Evolutionary conservation across 2,329 filamentous ascomycete species (phyloP), one percentile per base, ranked within the genome.

Genomic region (Aspergillus aculeatus): DNA sequence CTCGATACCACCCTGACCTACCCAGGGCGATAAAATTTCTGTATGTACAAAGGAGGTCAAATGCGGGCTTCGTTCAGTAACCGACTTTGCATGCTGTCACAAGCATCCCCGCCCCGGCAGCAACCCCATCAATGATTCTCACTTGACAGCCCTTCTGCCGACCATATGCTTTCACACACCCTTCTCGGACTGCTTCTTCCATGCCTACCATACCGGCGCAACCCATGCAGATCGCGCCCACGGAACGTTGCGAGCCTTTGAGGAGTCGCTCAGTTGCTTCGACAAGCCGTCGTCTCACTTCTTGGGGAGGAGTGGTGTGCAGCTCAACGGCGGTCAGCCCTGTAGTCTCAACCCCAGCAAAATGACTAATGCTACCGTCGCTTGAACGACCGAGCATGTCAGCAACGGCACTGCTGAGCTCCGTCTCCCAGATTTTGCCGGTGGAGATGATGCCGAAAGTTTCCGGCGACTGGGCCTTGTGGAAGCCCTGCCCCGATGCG

Each of bases 141-240:
- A 96, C 79, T 26, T 79, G 78, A 57, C 79, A 75, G 0, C 84
- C 89, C 50, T 81, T 80, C 11, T 82, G 76, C n/a, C 81, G 73
- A 1, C 89, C 89, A 58, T 89, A 81, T 53, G 84, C 81, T 59
- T 89, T 86, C 0, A 84, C 69, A 38, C 90, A 89, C 0, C 89
- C 89, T 48, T 84, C 82, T 35, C 88, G 83, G 44, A 97, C 92
- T 60, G 88, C 88, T 47, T 86, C 81, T 67, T 95, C 89, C 77
- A 97, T 83, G 0, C 92, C 93, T 1, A 89, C 88, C 93, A 97
- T 96, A 0, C 92, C 93, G 2, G 91, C 93, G 73, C 93, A 97
- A 0, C 93, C 93, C 80, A 97, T 83, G 69, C 91, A 89, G 7
- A 97, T 85, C 24, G 87, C 89, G 4, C 81, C 80, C 0, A 93